phyloP scores from a whole-genome alignment of 148 eudicot genomes.

The Rhododendron simsii region DNA sequence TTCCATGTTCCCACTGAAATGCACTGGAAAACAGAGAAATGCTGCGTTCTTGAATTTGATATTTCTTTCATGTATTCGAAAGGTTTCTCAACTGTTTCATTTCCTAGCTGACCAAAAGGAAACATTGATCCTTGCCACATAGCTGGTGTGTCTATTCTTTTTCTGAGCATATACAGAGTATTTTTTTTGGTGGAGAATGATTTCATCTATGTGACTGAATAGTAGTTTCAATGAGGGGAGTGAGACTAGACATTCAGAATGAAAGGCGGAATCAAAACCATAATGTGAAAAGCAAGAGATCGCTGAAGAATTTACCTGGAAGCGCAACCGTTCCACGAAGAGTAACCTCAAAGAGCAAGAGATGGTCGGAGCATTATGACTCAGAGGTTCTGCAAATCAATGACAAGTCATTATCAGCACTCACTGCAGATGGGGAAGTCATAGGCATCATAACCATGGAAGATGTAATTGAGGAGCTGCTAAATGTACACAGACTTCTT shows the following conservation, averaged over 20 bases:
- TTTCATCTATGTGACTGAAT: not conserved
- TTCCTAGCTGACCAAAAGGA: not conserved
- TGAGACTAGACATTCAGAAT: constrained; percentile 24
- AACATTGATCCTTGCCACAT: not conserved
- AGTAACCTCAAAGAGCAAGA: constrained; percentile 29
- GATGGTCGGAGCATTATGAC: constrained; percentile 37
- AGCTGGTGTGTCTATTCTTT: not conserved
- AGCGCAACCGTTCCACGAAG: constrained; percentile 12
- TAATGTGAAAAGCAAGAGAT: constrained; percentile 10
- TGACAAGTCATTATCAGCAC: constrained; percentile 17
- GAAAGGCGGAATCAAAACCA: constrained; percentile 3
- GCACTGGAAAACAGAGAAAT: not conserved
- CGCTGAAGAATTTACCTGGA: constrained; percentile 17
- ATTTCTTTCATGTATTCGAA: not conserved
- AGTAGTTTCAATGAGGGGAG: constrained; percentile 21
- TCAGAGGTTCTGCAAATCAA: constrained; percentile 33
- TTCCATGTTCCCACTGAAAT: not conserved
- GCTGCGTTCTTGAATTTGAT: not conserved
- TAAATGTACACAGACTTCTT: constrained; percentile 22
- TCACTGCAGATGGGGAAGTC: constrained; percentile 43
- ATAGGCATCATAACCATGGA: constrained; percentile 64
- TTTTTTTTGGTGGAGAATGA: not conserved
- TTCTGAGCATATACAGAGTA: not conserved
- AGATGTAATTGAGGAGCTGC: constrained; percentile 50
- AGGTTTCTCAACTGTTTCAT: not conserved